Evolutionary conservation across 768 basidiomycete genomes (phyloP).

Genomic region (Obba rivulosa): DNA sequence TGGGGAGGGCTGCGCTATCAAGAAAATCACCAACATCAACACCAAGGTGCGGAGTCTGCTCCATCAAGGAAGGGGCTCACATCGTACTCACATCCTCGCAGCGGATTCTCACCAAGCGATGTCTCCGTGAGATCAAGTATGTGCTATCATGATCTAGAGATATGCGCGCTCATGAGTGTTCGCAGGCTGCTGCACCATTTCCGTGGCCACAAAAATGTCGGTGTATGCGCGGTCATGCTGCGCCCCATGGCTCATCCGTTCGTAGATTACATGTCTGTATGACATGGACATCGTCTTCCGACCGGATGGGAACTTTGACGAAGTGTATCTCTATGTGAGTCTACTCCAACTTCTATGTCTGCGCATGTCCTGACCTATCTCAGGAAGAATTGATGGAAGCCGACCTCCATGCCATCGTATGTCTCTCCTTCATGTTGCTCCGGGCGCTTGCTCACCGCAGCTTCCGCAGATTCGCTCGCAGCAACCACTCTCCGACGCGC

Average conservation of each 20-base stretch:
- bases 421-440: constrained; percentile 15
- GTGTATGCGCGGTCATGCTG: constrained; percentile 17
- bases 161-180: constrained; percentile 8
- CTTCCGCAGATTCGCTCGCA: constrained; percentile 69
- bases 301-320: constrained; percentile 87
- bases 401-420: constrained; percentile 95
- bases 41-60: constrained; percentile 53
- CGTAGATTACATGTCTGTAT: constrained; percentile 90
- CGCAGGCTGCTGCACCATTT: constrained; percentile 90
- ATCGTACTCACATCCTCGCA: constrained; percentile 21
- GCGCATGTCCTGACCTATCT: constrained; percentile 3
- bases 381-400: constrained; percentile 99
- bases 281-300: constrained; percentile 99
- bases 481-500: constrained; percentile 84
- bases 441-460: background rate
- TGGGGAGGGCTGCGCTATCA: constrained; percentile 89
- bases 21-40: constrained; percentile 94
- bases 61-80: background rate
- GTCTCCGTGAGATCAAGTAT: constrained; percentile 89
- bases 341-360: background rate
- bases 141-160: constrained; percentile 15
- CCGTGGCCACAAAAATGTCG: constrained; percentile 96
- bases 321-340: constrained; percentile 88
- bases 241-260: constrained; percentile 4
- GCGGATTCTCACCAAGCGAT: constrained; percentile 96